phyloP scores from a whole-genome alignment of 75 land plant species.

The Sequoia sempervirens region DNA sequence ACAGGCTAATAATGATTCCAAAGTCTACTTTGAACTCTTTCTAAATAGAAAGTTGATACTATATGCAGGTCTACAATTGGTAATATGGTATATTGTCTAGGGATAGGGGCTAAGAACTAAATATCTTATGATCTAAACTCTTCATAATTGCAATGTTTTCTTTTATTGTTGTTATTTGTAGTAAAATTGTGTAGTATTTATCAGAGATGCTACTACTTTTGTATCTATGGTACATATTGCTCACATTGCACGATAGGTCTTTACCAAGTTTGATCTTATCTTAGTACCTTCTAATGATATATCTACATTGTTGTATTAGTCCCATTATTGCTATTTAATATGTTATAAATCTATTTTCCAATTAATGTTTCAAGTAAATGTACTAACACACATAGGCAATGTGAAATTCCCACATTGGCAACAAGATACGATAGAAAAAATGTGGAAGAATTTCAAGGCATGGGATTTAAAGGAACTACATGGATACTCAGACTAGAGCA shows the following conservation, averaged over 20 bases:
- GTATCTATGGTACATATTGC: background rate
- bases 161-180: background rate
- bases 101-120: background rate
- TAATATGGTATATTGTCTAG: background rate
- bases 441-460: constrained; percentile 32
- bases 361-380: constrained; percentile 56
- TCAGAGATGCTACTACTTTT: background rate
- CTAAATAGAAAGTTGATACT: background rate
- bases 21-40: background rate
- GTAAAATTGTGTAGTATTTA: background rate
- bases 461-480: constrained; percentile 20
- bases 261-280: background rate
- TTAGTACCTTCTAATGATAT: background rate
- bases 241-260: background rate
- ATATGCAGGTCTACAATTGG: background rate
- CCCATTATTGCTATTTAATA: background rate
- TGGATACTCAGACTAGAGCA: background rate
- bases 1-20: background rate
- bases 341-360: background rate
- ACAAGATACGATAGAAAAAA: constrained; percentile 13
- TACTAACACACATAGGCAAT: constrained; percentile 65
- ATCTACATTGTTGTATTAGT: background rate
- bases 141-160: background rate
- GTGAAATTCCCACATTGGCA: constrained; percentile 29
- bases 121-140: background rate